Percentiles rank a stretch among this genome's conserved stretches.
Conservation (phyloP, 2,329 filamentous ascomycete species). For the Fusarium dimerum region DNA sequence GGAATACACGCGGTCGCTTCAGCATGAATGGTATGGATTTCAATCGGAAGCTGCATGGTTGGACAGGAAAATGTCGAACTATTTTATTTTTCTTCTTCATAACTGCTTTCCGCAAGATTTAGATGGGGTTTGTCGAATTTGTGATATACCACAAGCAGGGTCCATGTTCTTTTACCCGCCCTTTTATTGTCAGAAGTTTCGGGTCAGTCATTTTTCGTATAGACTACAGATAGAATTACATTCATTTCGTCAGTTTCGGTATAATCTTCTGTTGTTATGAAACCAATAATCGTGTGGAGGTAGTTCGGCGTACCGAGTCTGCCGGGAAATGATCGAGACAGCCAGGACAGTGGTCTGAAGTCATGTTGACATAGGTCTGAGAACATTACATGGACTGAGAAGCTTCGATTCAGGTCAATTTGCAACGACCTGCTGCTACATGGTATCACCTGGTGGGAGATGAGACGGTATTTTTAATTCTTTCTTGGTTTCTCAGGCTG, state of each 20-base stretch:
- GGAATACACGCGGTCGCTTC: neutral
- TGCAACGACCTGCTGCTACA: too few relatives aligned
- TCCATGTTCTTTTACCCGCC: slow-evolving; percentile 3
- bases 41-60: slow-evolving; percentile 1
- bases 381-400: too few relatives aligned
- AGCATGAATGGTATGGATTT: slow-evolving; percentile 14
- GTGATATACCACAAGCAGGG: slow-evolving; percentile 26
- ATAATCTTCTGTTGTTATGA: too few relatives aligned
- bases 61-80: slow-evolving; percentile 10
- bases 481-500: too few relatives aligned
- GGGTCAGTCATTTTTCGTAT: neutral
- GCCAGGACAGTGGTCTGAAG: too few relatives aligned
- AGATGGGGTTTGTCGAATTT: slow-evolving; percentile 21
- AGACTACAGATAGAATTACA: neutral
- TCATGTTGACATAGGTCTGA: too few relatives aligned
- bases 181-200: neutral
- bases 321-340: too few relatives aligned
- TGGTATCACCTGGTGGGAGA: too few relatives aligned
- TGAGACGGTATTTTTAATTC: too few relatives aligned
- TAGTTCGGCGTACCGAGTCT: too few relatives aligned
- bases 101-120: slow-evolving; percentile 13
- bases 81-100: slow-evolving; percentile 9
- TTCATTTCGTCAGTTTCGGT: neutral
- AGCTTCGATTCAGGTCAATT: too few relatives aligned
- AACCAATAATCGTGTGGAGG: too few relatives aligned